Percentiles rank a stretch among this genome's conserved stretches.
Conservation (phyloP, 345 rosid species). For the Melastoma malabathricum region DNA sequence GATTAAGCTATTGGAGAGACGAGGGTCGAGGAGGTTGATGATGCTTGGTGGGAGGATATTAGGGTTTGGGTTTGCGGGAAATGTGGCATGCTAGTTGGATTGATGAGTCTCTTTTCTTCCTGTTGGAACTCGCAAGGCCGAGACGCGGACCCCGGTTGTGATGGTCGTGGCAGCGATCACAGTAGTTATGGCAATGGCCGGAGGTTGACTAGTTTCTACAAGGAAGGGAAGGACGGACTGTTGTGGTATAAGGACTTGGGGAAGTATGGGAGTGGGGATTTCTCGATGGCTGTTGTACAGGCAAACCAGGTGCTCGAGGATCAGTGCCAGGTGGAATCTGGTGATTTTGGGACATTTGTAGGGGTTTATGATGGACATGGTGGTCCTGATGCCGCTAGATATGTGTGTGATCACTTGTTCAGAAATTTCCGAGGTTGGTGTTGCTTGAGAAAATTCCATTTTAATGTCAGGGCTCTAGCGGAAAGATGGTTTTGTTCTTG, state of each 20-base stretch:
- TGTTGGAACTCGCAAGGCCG: constrained; percentile 75
- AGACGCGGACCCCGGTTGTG: constrained; percentile 11
- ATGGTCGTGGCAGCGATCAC: constrained; percentile 6
- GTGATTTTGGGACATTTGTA: constrained; percentile 77
- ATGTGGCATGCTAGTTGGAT: constrained; percentile 86
- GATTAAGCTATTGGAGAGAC: too few species aligned
- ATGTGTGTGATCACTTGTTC: constrained; percentile 67
- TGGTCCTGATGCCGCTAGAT: constrained; percentile 82
- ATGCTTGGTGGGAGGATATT: background rate
- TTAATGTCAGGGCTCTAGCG: too few species aligned
- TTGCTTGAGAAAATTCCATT: too few species aligned
- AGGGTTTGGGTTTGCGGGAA: constrained; percentile 34
- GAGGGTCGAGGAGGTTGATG: too few species aligned
- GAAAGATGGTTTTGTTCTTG: too few species aligned
- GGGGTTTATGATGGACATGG: constrained; percentile 94
- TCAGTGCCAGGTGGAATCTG: constrained; percentile 87
- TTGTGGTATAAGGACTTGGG: constrained; percentile 72
- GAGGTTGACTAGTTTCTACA: constrained; percentile 12
- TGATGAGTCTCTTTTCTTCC: constrained; percentile 73
- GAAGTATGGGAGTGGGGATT: constrained; percentile 53
- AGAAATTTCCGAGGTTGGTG: constrained; percentile 64
- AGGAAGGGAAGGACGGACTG: constrained; percentile 64
- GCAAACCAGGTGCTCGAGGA: constrained; percentile 84
- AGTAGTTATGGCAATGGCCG: background rate
- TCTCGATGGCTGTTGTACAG: constrained; percentile 88